Base-by-base conservation (phyloP, 2,329 filamentous ascomycete species). In the Proliferodiscus dingleyae region DNA sequence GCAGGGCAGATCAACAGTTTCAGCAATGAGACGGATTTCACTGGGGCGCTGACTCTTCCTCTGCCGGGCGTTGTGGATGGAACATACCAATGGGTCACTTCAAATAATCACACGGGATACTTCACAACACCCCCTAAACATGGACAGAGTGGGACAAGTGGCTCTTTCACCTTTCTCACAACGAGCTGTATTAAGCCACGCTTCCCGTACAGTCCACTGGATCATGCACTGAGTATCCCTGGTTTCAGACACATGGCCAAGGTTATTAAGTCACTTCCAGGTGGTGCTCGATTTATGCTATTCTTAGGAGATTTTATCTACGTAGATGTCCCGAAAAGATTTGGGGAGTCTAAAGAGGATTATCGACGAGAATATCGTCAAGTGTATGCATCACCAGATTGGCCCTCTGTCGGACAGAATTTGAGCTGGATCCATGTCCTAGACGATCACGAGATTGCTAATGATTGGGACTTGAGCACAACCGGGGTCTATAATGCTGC, bases 401-500 rank as follows among this genome's bases (percentile, higher is more conserved):
- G 93, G 93, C 73, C 78, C 1, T 71, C 80, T 0, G 81, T 87
- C 9, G 81, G 81, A 1, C 75, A 85, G 55, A 83, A 89, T 45
- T 71, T 97, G n/a, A 94, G 90, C 58, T 98, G 93, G 93, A 88
- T 97, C 36, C 93, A 98, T 61, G 90, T 95, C 2, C 78, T 96
- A 11, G 93, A 98, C 61, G 93, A 98, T 63, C 93, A 98, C 60
- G 93, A 98, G 63, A 96, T 98, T 51, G 78, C 79, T 4, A 97
- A 98, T 58, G 93, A 97, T 67, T 97, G 90, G 89, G 81, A 85
- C 49, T 74, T 77, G 15, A 93, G 91, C 62, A 84, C 79, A 11
- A 89, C 87, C 0, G 87, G 87, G 5, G 78, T 95, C 0, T 96
- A 89, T 28, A 32, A 49, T 18, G 51, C 57, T 45, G 57, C 58